Evolutionary conservation across 164 flowering plant genomes (phyloP).

Genomic region (Echeveria elegans): DNA sequence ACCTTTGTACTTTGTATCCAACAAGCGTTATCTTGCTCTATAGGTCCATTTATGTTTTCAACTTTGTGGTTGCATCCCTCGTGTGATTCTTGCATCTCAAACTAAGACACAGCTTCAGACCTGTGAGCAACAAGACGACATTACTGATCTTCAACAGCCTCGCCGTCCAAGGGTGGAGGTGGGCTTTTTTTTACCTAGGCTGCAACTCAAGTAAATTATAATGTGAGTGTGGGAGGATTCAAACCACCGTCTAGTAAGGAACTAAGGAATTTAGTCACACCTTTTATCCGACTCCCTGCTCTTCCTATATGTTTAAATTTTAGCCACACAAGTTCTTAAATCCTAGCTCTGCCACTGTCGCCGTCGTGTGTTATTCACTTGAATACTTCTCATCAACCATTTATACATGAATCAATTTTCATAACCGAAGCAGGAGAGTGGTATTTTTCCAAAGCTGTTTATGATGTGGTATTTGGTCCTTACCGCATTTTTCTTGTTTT

Average conservation of each 20-base stretch:
- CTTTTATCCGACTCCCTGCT: no score
- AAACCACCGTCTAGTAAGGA: no score
- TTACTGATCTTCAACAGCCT: neutral
- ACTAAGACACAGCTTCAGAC: neutral
- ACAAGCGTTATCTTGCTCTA: neutral
- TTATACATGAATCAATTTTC: slow-evolving; percentile 14
- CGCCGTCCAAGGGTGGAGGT: no score
- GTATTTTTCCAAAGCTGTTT: slow-evolving; percentile 2
- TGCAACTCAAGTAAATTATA: no score
- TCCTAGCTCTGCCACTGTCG: no score
- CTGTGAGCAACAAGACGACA: neutral
- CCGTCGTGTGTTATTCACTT: slow-evolving; percentile 34
- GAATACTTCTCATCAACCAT: slow-evolving; percentile 24
- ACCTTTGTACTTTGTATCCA: neutral
- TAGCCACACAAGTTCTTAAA: no score
- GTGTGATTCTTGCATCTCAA: slow-evolving; percentile 1
- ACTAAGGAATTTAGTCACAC: no score
- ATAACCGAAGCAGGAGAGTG: neutral
- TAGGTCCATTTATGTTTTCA: neutral
- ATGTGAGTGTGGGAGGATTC: no score
- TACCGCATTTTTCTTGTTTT: slow-evolving; percentile 14
- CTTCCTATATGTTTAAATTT: no score
- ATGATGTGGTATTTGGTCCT: slow-evolving; percentile 17
- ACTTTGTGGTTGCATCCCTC: neutral
- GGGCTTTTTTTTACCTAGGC: no score